A percentile compares a stretch with the other conserved stretches of the same genome.
Conservation (phyloP, 768 basidiomycete species). For the Collybiopsis confluens region DNA sequence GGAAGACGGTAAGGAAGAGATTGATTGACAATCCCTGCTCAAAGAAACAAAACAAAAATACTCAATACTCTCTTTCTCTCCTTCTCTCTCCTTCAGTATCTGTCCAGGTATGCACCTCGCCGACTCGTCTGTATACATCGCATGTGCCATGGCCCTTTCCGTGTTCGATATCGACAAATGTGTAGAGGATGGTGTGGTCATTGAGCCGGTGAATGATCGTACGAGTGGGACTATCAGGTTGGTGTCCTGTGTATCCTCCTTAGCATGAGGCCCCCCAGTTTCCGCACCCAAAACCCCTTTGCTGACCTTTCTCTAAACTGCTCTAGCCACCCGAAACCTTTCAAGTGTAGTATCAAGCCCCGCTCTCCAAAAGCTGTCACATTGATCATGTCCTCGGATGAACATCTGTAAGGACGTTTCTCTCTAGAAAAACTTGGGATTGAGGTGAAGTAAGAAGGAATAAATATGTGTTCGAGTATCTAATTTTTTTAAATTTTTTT, state of each 20-base stretch:
- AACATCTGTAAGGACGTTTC: background rate
- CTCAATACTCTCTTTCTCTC: too few species aligned
- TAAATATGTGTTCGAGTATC: too few species aligned
- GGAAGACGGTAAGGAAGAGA: conserved; percentile 61
- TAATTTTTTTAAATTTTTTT: too few species aligned
- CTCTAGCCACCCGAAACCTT: conserved; percentile 55
- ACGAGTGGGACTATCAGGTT: conserved; percentile 66
- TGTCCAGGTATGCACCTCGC: conserved; percentile 54
- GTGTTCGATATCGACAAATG: conserved; percentile 48
- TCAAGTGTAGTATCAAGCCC: conserved; percentile 57
- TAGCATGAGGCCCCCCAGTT: background rate
- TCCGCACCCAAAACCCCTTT: background rate
- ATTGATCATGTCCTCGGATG: conserved; percentile 36
- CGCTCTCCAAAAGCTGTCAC: conserved; percentile 53
- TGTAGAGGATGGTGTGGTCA: conserved; percentile 37
- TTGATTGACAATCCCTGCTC: too few species aligned
- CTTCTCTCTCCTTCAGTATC: conserved; percentile 23
- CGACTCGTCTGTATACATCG: conserved; percentile 49
- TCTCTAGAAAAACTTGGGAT: too few species aligned
- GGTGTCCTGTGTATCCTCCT: background rate
- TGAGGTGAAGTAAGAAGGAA: too few species aligned
- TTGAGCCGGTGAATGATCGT: conserved; percentile 52
- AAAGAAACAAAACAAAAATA: too few species aligned
- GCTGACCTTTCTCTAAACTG: conserved; percentile 5
- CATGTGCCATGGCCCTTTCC: conserved; percentile 47